Evolutionary conservation across 2,329 filamentous ascomycete species (phyloP).

Genomic region (Apiospora aurea): DNA sequence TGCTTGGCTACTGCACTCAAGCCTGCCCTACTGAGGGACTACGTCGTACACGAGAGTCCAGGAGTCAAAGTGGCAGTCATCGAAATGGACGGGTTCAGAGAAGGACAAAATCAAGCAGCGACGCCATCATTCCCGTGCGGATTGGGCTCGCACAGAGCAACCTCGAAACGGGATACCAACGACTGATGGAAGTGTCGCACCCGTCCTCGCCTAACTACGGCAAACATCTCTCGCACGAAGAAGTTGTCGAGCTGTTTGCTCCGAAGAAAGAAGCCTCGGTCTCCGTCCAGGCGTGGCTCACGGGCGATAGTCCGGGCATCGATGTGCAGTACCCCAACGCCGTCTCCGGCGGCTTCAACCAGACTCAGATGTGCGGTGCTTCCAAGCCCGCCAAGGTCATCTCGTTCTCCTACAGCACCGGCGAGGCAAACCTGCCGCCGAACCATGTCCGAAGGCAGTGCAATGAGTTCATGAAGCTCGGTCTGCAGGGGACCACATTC

Average conservation of each 20-base stretch:
- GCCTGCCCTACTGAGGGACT: neutral
- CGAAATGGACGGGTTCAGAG: neutral
- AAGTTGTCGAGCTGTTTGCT: conserved; percentile 23
- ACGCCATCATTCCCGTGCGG: conserved; percentile 23
- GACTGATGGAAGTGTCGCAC: conserved; percentile 19
- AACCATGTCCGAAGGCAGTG: conserved; percentile 53
- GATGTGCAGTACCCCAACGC: conserved; percentile 55
- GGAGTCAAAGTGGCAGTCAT: neutral
- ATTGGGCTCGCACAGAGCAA: conserved; percentile 26
- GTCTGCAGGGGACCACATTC: conserved; percentile 47
- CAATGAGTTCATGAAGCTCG: conserved; percentile 52
- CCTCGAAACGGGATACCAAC: conserved; percentile 13
- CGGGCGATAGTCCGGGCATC: conserved; percentile 45
- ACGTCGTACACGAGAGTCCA: conserved; percentile 2
- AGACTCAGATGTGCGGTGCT: conserved; percentile 27
- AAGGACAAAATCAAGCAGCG: neutral
- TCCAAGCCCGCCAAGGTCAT: conserved; percentile 58
- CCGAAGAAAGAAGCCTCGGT: conserved; percentile 24
- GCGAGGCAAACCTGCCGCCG: conserved; percentile 52
- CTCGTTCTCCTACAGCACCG: conserved; percentile 54
- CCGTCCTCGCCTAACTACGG: conserved; percentile 20
- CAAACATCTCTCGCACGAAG: conserved; percentile 24
- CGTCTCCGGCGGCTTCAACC: conserved; percentile 50
- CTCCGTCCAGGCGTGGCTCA: conserved; percentile 25
- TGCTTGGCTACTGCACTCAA: neutral